These are phyloP conservation scores for Galerina sulciceps DNA, from an alignment of 768 basidiomycete genomes.

Conservation along the genomic window DNA sequence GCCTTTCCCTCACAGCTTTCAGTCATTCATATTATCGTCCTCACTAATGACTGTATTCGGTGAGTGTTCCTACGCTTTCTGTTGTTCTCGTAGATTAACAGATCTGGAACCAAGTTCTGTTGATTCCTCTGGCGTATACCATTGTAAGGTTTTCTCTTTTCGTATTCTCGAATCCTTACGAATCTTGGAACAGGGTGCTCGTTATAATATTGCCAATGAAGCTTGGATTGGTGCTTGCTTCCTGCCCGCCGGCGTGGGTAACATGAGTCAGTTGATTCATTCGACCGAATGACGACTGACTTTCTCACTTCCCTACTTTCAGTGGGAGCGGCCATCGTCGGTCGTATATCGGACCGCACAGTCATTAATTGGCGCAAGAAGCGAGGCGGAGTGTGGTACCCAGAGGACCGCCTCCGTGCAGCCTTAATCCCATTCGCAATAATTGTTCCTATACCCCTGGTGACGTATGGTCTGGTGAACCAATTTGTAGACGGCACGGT, in stretches of 20 bases:
- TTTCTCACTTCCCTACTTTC: not conserved
- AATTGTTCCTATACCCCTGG: constrained; percentile 57
- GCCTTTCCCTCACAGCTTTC: not conserved
- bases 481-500: constrained; percentile 49
- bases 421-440: constrained; percentile 48
- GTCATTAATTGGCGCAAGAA: constrained; percentile 51
- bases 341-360: constrained; percentile 54
- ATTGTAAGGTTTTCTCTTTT: constrained; percentile 45
- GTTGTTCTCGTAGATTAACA: not conserved
- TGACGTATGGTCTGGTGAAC: constrained; percentile 53
- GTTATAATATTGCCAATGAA: constrained; percentile 60
- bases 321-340: constrained; percentile 21
- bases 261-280: constrained; percentile 47
- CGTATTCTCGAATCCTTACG: not conserved
- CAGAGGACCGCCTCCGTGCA: constrained; percentile 70
- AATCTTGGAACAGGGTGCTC: constrained; percentile 49
- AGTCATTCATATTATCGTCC: constrained; percentile 17
- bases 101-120: constrained; percentile 34
- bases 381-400: constrained; percentile 63
- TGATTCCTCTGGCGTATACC: constrained; percentile 69
- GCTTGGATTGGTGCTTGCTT: constrained; percentile 64
- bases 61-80: not conserved
- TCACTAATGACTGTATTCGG: constrained; percentile 19
- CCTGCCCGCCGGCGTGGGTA: constrained; percentile 62
- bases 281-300: not conserved